phyloP scores from a whole-genome alignment of 306 rosid species.

The Vigna mungo region DNA sequence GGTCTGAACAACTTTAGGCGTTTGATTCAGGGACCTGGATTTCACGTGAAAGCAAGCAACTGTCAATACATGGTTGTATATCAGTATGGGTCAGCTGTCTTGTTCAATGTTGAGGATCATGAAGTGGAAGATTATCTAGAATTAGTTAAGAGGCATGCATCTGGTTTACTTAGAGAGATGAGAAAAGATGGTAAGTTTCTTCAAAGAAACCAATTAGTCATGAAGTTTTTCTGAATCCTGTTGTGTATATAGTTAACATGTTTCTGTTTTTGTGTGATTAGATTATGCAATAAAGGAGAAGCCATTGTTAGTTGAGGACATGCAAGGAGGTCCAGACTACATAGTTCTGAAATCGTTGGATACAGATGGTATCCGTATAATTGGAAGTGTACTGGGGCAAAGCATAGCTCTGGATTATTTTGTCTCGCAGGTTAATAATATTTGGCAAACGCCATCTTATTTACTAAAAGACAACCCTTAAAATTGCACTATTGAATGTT shows the following conservation, averaged over 20 bases:
- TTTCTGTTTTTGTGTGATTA: conserved; percentile 38
- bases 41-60: conserved; percentile 53
- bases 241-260: conserved; percentile 21
- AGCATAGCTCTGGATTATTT: conserved; percentile 98
- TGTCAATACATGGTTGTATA: conserved; percentile 78
- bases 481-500: conserved; percentile 20
- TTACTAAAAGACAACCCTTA: not conserved
- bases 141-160: conserved; percentile 81
- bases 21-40: conserved; percentile 60
- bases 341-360: conserved; percentile 85
- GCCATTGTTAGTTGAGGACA: conserved; percentile 76
- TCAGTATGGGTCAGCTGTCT: conserved; percentile 93
- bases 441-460: conserved; percentile 1
- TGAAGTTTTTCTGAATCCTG: conserved; percentile 28
- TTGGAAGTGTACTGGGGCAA: conserved; percentile 96
- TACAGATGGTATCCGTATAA: conserved; percentile 85
- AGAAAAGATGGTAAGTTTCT: conserved; percentile 81
- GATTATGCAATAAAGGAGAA: conserved; percentile 94
- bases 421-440: conserved; percentile 84
- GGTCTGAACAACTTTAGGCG: conserved; percentile 33
- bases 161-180: conserved; percentile 88
- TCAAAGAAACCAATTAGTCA: conserved; percentile 24
- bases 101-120: conserved; percentile 89
- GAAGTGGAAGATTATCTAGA: conserved; percentile 79
- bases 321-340: conserved; percentile 93